phyloP scores from a whole-genome alignment of 495 filamentous ascomycete species.

The Penicillium argentinense region DNA sequence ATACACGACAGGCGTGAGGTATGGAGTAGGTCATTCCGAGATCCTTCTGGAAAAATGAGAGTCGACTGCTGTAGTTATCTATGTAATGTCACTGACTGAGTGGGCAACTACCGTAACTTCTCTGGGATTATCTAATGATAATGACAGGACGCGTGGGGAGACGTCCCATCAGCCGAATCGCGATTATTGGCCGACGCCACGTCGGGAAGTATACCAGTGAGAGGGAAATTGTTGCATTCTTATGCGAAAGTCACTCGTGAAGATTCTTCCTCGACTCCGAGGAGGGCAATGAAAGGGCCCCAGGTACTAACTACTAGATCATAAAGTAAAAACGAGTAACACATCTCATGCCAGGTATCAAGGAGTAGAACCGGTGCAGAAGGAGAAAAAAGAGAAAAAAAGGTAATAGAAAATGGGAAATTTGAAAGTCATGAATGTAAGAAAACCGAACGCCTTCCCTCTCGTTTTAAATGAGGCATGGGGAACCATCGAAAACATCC shows the following conservation, averaged over 20 bases:
- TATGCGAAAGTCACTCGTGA: conserved; percentile 1
- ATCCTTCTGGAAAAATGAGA: no score
- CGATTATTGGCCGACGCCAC: neutral
- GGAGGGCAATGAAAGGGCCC: conserved; percentile 4
- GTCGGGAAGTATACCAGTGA: no score
- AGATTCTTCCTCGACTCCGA: conserved; percentile 8
- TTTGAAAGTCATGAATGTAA: conserved; percentile 4
- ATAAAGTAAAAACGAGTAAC: conserved; percentile 1
- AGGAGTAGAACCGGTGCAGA: conserved; percentile 5
- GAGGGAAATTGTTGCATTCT: neutral
- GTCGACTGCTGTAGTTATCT: no score
- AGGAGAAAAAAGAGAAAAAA: conserved; percentile 9
- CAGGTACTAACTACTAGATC: no score
- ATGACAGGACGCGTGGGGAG: no score
- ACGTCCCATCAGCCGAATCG: no score
- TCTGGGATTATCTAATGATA: neutral
- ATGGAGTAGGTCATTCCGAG: no score
- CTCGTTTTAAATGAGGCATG: conserved; percentile 29
- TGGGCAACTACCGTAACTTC: no score
- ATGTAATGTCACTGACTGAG: no score
- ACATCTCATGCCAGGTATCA: conserved; percentile 22
- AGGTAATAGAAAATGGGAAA: conserved; percentile 5
- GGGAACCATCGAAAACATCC: conserved; percentile 3
- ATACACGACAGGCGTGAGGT: no score
- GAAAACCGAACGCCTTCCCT: conserved; percentile 31